Base-by-base conservation (phyloP, 768 basidiomycete species). In the Naganishia antarctica region DNA sequence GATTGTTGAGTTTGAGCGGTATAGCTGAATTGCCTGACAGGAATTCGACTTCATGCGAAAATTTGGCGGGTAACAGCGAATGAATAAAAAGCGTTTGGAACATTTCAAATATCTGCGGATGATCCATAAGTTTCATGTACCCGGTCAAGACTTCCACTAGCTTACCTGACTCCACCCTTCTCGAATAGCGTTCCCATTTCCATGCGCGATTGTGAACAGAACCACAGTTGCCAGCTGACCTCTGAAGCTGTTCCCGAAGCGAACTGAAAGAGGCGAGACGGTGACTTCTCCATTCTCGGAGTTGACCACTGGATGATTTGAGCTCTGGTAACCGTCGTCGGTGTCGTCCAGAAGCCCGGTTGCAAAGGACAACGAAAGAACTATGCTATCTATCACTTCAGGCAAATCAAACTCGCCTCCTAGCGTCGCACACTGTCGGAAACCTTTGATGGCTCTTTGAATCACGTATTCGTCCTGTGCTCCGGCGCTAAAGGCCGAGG, bases 11-110 rank as follows among this genome's bases (percentile, higher is more conserved):
- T 66, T 87, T 85, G 46, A 98, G 81, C 26, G 96, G 94, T 70
- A 98, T 98, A 81, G 86, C 87, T 7, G 90, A 88, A 32, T 87
- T 85, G 16, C 92, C 93, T n/a, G 91, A 91, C 9, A 97, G 83
- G 80, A 99, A 98, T 73, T 98, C 96, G 74, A 96, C 94, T 89
- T 96, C 93, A 75, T 94, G 91, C 12, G 96, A 80, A 88, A 99
- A 89, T 53, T 87, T 82, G 11, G 82, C 85, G 0, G 96, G 96
- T 18, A 99, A 81, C 26, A 98, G 81, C 18, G 93, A 93, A 74
- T 98, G 89, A 48, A 97, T 78, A 79, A 98, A 99, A 25, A 99
- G 81, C 34, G 92, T 96, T 73, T 93, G 88, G 79, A 94, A 93
- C 87, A 98, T 97, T 77, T 98, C 94, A 71, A 99, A 97, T 61